Evolutionary conservation across 129 eudicot genomes (phyloP).

Genomic region (Dittrichia graveolens): DNA sequence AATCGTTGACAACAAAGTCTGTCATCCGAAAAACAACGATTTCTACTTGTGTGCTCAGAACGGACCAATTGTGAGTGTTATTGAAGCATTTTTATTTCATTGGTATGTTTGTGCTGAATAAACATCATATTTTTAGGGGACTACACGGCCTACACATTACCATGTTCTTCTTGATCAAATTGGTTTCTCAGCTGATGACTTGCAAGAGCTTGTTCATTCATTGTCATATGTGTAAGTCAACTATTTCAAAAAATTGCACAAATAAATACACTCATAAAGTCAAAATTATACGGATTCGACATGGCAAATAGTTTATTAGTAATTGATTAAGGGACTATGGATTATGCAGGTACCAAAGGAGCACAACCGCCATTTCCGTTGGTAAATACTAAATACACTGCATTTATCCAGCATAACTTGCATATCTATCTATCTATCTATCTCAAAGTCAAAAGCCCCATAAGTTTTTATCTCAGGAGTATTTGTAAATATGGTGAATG

Average conservation of each 20-base stretch:
- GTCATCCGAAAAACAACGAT: constrained; percentile 65
- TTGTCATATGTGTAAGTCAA: constrained; percentile 65
- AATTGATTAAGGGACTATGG: neutral
- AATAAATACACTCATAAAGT: neutral
- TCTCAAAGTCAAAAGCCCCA: neutral
- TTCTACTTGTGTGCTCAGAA: constrained; percentile 72
- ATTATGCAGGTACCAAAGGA: constrained; percentile 66
- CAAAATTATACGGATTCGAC: neutral
- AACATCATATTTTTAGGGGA: constrained; percentile 40
- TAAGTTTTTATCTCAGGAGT: neutral
- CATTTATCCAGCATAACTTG: neutral
- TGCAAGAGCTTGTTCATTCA: constrained; percentile 70
- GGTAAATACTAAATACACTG: constrained; percentile 36
- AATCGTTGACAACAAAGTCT: constrained; percentile 57
- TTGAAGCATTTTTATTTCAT: neutral
- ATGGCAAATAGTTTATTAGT: neutral
- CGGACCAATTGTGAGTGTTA: constrained; percentile 65
- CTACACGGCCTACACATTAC: constrained; percentile 75
- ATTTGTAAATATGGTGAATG: no score
- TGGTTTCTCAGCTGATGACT: constrained; percentile 66
- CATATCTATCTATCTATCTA: neutral
- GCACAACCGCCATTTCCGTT: constrained; percentile 75
- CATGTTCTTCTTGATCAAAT: constrained; percentile 67
- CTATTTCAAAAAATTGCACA: no score
- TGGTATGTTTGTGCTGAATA: neutral